phyloP scores from a whole-genome alignment of 306 rosid genomes.

The Cicer cuneatum region DNA sequence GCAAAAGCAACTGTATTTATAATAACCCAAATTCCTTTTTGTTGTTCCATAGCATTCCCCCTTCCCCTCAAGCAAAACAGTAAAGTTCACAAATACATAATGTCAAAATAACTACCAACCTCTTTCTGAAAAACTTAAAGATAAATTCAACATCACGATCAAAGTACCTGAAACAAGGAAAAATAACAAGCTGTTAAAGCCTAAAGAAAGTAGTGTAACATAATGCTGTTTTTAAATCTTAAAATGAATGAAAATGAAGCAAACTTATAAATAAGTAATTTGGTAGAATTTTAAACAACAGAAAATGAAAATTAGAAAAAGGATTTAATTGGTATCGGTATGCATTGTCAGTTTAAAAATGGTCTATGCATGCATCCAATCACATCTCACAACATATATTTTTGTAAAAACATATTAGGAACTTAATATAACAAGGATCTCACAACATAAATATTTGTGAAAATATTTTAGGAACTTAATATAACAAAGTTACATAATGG shows the following conservation, averaged over 20 bases:
- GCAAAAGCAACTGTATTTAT: slow-evolving; percentile 5
- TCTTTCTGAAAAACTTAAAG: slow-evolving; percentile 83
- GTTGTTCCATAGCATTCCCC: background rate
- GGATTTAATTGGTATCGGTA: no score
- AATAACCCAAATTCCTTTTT: background rate
- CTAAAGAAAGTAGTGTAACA: background rate
- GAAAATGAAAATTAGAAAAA: no score
- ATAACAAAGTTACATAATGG: background rate
- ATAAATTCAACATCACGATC: slow-evolving; percentile 95
- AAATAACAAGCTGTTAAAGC: slow-evolving; percentile 34
- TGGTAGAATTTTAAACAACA: background rate
- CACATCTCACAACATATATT: no score
- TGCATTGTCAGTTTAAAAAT: no score
- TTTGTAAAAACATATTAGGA: no score
- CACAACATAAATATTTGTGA: background rate
- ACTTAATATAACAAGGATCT: no score
- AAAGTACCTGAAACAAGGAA: slow-evolving; percentile 77
- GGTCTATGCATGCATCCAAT: no score
- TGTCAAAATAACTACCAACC: slow-evolving; percentile 55
- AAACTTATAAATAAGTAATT: slow-evolving; percentile 1
- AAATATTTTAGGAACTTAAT: no score
- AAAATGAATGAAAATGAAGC: background rate
- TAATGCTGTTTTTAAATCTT: background rate
- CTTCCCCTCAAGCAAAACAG: background rate
- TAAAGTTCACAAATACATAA: slow-evolving; percentile 29